Percentiles rank a stretch among this genome's conserved stretches.
These are phyloP conservation scores for Blepharisma stoltei DNA, from an alignment of 73 alveolate species.

Conservation along the genomic window DNA sequence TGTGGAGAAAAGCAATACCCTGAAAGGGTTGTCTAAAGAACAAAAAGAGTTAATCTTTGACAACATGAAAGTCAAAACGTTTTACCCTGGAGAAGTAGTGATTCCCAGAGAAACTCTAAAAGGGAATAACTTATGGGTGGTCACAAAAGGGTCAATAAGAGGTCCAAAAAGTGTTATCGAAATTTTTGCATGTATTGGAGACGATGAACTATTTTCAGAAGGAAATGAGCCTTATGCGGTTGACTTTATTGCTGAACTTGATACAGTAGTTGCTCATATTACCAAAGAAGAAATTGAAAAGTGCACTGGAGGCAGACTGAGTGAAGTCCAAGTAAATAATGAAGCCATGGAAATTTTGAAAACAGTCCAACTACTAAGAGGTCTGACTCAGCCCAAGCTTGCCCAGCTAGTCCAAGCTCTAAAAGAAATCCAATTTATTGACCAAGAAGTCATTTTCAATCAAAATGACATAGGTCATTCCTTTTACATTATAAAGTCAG, in stretches of 20 bases:
- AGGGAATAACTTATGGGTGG: too few relatives aligned
- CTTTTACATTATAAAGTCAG: conserved; percentile 53
- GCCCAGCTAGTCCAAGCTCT: conserved; percentile 36
- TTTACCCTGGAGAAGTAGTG: not conserved
- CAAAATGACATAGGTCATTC: conserved; percentile 43
- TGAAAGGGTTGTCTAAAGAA: conserved; percentile 24
- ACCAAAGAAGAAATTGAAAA: conserved; percentile 16
- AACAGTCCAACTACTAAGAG: conserved; percentile 41
- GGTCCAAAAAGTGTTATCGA: not conserved
- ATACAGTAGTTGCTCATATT: not conserved
- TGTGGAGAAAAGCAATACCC: conserved; percentile 18
- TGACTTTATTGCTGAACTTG: conserved; percentile 4
- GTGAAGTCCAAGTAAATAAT: conserved; percentile 3
- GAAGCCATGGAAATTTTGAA: conserved; percentile 32
- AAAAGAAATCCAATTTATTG: conserved; percentile 21
- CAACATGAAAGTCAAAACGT: not conserved
- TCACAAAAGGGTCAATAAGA: too few relatives aligned
- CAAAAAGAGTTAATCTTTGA: conserved; percentile 27
- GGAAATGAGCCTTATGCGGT: conserved; percentile 19
- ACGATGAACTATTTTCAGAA: conserved; percentile 11
- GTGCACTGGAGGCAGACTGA: conserved; percentile 23
- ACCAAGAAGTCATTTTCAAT: conserved; percentile 35
- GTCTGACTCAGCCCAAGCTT: conserved; percentile 40
- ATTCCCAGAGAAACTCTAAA: too few relatives aligned
- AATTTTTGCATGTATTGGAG: conserved; percentile 18